These are phyloP conservation scores for Gymnopilus dilepis DNA, from an alignment of 768 basidiomycete genomes.

Conservation along the genomic window DNA sequence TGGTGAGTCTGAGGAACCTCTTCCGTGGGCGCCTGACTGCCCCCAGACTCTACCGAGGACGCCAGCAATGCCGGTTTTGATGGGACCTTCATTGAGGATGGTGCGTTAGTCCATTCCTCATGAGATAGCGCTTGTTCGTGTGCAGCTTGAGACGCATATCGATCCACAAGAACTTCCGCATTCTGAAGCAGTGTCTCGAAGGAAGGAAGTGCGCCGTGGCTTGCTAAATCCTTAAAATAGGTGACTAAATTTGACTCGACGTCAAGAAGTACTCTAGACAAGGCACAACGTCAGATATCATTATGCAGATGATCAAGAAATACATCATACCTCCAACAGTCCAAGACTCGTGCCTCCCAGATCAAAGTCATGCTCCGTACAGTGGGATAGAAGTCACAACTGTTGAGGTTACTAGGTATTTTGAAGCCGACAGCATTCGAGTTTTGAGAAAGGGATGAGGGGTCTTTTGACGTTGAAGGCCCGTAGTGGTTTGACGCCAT, in stretches of 20 bases:
- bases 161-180: conserved; percentile 1
- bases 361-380: conserved; percentile 28
- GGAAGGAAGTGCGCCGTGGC: not conserved
- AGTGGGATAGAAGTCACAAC: conserved; percentile 28
- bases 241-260: not conserved
- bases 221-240: not conserved
- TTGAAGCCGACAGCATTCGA: conserved; percentile 17
- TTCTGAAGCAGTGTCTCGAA: not conserved
- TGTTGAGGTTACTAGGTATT: conserved; percentile 25
- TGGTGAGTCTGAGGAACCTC: conserved; percentile 11
- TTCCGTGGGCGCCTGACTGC: not conserved
- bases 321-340: conserved; percentile 21
- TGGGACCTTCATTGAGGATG: conserved; percentile 8
- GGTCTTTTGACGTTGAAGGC: conserved; percentile 22
- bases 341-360: conserved; percentile 25
- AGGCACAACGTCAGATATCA: no score
- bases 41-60: not conserved
- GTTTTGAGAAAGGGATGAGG: conserved; percentile 21
- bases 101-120: conserved; percentile 7
- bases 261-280: not conserved
- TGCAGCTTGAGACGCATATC: conserved; percentile 18
- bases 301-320: no score
- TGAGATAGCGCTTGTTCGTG: conserved; percentile 15
- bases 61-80: not conserved
- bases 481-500: conserved; percentile 27